Conservation (phyloP, 176 grass and related monocot genomes). For the Metroxylon sagu region DNA sequence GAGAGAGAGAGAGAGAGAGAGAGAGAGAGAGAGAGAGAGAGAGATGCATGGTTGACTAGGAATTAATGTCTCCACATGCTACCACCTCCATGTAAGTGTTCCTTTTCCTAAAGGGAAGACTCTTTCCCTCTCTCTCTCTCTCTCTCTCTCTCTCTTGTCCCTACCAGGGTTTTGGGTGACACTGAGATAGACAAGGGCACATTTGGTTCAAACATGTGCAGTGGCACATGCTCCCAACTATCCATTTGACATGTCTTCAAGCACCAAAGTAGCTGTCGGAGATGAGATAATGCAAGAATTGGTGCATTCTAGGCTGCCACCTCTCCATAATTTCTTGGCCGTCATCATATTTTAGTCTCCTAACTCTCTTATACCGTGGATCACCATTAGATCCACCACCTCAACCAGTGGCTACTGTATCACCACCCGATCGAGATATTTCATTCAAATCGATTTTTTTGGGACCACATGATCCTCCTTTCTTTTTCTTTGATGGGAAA, state of each 20-base stretch:
- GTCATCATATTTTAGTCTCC: too few species aligned
- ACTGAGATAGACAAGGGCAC: neutral
- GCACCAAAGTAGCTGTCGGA: neutral
- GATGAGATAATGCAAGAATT: neutral
- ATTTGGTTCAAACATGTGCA: slow-evolving; percentile 2
- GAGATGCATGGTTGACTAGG: neutral
- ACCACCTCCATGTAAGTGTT: neutral
- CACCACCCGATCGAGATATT: neutral
- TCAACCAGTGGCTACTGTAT: neutral
- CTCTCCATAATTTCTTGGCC: too few species aligned
- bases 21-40: neutral
- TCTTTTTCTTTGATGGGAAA: too few species aligned
- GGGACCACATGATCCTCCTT: too few species aligned
- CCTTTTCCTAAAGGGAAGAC: neutral
- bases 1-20: too few species aligned
- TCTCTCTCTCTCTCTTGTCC: neutral
- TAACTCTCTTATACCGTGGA: too few species aligned
- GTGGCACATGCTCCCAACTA: neutral
- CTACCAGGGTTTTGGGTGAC: neutral
- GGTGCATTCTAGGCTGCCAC: too few species aligned
- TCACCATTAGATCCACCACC: neutral
- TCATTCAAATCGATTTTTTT: too few species aligned
- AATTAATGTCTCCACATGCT: slow-evolving; percentile 9
- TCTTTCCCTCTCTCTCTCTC: slow-evolving; percentile 1
- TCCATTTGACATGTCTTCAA: neutral